These are phyloP conservation scores for Cladosporium sp. DNA, from an alignment of 2,329 filamentous ascomycete species.

Conservation along the genomic window DNA sequence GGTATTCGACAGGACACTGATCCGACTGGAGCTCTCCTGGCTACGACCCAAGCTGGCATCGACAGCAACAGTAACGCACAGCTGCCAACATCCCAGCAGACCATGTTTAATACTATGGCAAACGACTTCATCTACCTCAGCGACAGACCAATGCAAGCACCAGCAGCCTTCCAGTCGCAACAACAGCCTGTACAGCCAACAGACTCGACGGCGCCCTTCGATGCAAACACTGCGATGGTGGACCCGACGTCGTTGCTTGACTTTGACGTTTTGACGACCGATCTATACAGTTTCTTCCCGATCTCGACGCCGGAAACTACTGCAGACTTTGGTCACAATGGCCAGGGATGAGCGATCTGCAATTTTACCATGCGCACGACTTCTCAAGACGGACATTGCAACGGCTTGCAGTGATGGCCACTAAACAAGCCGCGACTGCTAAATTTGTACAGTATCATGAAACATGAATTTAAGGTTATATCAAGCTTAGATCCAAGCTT, in stretches of 20 bases:
- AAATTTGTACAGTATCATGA: neutral
- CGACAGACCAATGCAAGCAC: neutral
- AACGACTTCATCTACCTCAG: constrained; percentile 14
- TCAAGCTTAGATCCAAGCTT: neutral
- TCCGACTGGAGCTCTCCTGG: neutral
- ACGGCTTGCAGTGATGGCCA: neutral
- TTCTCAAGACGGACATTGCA: neutral
- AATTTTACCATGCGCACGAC: no score
- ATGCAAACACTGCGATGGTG: neutral
- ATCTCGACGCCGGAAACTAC: neutral
- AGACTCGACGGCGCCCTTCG: neutral
- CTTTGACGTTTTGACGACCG: constrained; percentile 29
- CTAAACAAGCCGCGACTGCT: neutral
- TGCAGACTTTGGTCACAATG: neutral
- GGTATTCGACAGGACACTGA: neutral
- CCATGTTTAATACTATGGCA: neutral
- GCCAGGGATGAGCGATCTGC: neutral
- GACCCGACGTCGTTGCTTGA: constrained; percentile 17
- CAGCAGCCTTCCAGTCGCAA: neutral
- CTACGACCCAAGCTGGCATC: neutral
- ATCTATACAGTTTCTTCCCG: constrained; percentile 36
- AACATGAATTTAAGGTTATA: neutral
- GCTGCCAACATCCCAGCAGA: neutral
- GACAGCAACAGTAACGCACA: neutral
- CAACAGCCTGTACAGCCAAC: neutral